Conservation (phyloP, 768 basidiomycete species). For the Mycena haematopus region DNA sequence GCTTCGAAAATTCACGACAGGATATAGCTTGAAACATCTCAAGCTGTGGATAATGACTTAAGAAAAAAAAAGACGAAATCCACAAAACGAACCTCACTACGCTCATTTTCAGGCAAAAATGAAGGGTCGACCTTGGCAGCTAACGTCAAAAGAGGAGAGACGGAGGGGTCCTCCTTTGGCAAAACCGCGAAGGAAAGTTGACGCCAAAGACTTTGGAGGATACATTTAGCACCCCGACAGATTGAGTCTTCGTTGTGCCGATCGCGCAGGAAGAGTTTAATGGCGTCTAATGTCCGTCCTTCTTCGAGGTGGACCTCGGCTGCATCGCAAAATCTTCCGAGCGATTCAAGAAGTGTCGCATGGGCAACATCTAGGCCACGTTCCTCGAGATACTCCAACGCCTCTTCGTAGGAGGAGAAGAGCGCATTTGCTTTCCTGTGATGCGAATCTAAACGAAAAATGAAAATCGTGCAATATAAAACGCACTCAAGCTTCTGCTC, state of each 20-base stretch:
- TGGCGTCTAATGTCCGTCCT: constrained; percentile 54
- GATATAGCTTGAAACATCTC: constrained; percentile 45
- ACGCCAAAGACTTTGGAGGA: constrained; percentile 54
- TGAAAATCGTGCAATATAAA: not conserved
- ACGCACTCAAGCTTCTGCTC: constrained; percentile 38
- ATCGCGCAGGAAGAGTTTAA: constrained; percentile 50
- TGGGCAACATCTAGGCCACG: constrained; percentile 57
- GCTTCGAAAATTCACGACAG: constrained; percentile 30
- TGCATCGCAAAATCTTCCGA: constrained; percentile 53
- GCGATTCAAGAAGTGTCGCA: constrained; percentile 49
- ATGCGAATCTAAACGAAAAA: constrained; percentile 3
- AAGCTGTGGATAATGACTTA: constrained; percentile 31
- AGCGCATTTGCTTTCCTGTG: constrained; percentile 53
- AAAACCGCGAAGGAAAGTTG: constrained; percentile 47
- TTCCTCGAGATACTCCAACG: constrained; percentile 62
- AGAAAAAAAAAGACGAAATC: not conserved
- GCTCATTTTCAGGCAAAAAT: constrained; percentile 14
- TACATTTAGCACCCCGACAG: constrained; percentile 43
- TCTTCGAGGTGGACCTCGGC: constrained; percentile 57
- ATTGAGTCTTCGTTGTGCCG: constrained; percentile 34
- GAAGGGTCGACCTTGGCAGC: constrained; percentile 29
- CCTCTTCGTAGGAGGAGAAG: constrained; percentile 58
- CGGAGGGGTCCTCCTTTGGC: constrained; percentile 21
- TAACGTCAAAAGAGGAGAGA: constrained; percentile 35
- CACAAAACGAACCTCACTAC: constrained; percentile 27